Evolutionary conservation across 2,329 filamentous ascomycete genomes (phyloP).

Genomic region (Dactylellina parvicollis): DNA sequence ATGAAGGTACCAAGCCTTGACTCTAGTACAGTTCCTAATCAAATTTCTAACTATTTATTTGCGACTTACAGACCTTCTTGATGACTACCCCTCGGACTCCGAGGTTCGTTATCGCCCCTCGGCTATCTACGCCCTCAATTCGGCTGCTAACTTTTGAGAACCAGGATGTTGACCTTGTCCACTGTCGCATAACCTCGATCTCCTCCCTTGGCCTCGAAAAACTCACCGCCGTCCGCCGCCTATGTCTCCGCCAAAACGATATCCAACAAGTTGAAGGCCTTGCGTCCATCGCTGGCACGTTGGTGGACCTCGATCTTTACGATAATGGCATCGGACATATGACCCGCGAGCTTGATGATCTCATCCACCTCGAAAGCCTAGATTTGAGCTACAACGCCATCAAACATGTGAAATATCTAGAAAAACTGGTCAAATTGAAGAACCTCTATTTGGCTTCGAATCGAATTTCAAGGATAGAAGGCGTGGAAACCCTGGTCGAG

Average conservation of each 20-base stretch:
- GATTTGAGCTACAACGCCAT: constrained; percentile 99
- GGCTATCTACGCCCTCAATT: neutral
- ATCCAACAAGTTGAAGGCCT: constrained; percentile 84
- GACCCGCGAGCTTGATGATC: constrained; percentile 76
- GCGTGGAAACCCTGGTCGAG: constrained; percentile 76
- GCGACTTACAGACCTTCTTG: constrained; percentile 55
- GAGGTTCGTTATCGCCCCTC: constrained; percentile 47
- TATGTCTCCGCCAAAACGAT: constrained; percentile 92
- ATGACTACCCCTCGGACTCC: constrained; percentile 57
- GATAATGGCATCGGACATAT: constrained; percentile 93
- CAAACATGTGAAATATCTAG: constrained; percentile 82
- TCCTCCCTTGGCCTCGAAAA: constrained; percentile 80
- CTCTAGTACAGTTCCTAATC: neutral
- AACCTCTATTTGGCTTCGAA: constrained; percentile 95
- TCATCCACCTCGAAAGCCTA: constrained; percentile 78
- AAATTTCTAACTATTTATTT: constrained; percentile 1
- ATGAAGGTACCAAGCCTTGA: constrained; percentile 28
- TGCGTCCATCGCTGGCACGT: constrained; percentile 70
- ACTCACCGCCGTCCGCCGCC: constrained; percentile 74
- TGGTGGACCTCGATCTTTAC: constrained; percentile 91
- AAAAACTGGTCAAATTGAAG: constrained; percentile 73
- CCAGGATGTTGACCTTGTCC: constrained; percentile 88
- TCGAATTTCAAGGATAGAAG: constrained; percentile 88
- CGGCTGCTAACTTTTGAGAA: neutral
- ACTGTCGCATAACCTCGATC: constrained; percentile 83